phyloP scores from a whole-genome alignment of 768 basidiomycete genomes.

The Lactarius vividus region DNA sequence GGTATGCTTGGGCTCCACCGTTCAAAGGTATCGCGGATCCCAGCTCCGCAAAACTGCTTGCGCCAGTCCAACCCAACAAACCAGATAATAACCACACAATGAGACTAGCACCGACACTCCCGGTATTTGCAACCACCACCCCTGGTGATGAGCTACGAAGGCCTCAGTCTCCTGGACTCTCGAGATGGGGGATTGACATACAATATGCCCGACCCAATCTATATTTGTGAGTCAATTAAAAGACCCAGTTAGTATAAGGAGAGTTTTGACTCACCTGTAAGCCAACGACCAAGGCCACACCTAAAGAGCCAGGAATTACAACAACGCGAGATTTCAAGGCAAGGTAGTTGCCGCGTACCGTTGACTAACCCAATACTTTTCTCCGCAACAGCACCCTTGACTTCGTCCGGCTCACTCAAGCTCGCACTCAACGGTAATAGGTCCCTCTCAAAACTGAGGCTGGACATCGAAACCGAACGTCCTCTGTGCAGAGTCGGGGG shows the following conservation, averaged over 20 bases:
- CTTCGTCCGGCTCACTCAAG: slow-evolving; percentile 63
- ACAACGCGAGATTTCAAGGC: neutral
- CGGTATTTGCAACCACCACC: slow-evolving; percentile 82
- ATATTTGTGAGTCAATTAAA: slow-evolving; percentile 6
- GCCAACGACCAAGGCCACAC: slow-evolving; percentile 83
- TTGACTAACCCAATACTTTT: slow-evolving; percentile 77
- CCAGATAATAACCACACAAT: slow-evolving; percentile 83
- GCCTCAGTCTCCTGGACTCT: slow-evolving; percentile 13
- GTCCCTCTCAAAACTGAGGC: slow-evolving; percentile 77
- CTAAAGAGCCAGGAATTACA: slow-evolving; percentile 38
- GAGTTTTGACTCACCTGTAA: slow-evolving; percentile 53
- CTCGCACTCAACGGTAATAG: slow-evolving; percentile 76
- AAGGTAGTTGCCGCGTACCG: slow-evolving; percentile 41
- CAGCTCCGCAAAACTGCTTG: slow-evolving; percentile 89
- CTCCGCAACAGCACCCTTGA: slow-evolving; percentile 49
- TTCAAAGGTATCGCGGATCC: slow-evolving; percentile 83
- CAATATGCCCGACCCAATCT: slow-evolving; percentile 96
- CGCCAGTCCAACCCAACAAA: slow-evolving; percentile 90
- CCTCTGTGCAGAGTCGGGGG: slow-evolving; percentile 33
- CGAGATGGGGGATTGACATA: slow-evolving; percentile 38
- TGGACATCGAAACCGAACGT: slow-evolving; percentile 60
- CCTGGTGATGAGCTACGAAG: slow-evolving; percentile 82
- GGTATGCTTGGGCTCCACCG: slow-evolving; percentile 71
- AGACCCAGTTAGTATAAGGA: slow-evolving; percentile 5
- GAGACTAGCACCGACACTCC: slow-evolving; percentile 88